phyloP scores from a whole-genome alignment of 164 flowering plant species.

The Dillenia turbinata region DNA sequence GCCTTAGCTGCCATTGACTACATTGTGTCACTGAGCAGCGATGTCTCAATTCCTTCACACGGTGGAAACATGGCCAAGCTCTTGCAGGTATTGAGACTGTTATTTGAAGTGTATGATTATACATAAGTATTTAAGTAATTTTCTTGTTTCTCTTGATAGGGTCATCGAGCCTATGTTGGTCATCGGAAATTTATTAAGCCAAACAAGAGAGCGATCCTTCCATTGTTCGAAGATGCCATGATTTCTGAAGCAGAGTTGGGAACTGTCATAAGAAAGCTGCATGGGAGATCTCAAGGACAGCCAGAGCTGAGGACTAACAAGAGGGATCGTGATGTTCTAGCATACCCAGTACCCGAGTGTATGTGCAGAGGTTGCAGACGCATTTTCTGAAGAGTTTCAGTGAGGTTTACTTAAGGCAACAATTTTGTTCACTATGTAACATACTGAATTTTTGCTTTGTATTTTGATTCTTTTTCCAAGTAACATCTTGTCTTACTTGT shows the following conservation, averaged over 20 bases:
- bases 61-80: slow-evolving; percentile 73
- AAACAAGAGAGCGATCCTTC: slow-evolving; percentile 47
- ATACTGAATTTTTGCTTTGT: too few relatives aligned
- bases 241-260: slow-evolving; percentile 35
- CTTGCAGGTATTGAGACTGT: slow-evolving; percentile 35
- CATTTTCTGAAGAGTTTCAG: too few relatives aligned
- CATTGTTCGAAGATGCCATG: slow-evolving; percentile 28
- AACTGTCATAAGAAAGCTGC: slow-evolving; percentile 28
- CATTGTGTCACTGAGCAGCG: slow-evolving; percentile 65
- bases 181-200: slow-evolving; percentile 59
- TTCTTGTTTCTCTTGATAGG: slow-evolving; percentile 25
- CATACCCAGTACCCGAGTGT: slow-evolving; percentile 72
- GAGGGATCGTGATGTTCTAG: slow-evolving; percentile 50
- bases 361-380: slow-evolving; percentile 37
- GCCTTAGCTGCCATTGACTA: slow-evolving; percentile 74
- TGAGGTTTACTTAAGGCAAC: too few relatives aligned
- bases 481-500: too few relatives aligned
- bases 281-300: slow-evolving; percentile 38
- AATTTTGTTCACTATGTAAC: too few relatives aligned
- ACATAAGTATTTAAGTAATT: neutral
- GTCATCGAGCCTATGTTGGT: slow-evolving; percentile 68
- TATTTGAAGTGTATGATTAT: neutral
- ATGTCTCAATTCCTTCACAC: slow-evolving; percentile 69
- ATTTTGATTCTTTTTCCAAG: too few relatives aligned
- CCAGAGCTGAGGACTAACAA: slow-evolving; percentile 42